Conservation (phyloP, 2,329 filamentous ascomycete genomes). For the Fusarium xyrophilum region DNA sequence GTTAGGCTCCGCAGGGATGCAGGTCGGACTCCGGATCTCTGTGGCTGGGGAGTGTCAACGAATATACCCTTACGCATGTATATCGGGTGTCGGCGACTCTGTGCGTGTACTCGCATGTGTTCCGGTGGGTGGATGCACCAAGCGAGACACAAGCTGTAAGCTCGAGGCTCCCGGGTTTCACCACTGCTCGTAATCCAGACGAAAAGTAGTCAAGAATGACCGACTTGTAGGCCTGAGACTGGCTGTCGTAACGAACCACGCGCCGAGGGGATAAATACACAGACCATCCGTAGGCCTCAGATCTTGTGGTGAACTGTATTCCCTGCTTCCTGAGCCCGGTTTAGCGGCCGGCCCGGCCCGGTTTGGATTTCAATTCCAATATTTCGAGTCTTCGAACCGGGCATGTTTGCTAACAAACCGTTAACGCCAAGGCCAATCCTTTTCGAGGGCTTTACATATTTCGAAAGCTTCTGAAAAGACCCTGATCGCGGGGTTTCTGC, state of each 20-base stretch:
- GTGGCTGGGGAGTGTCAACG: conserved; percentile 32
- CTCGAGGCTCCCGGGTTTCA: conserved; percentile 25
- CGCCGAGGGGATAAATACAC: conserved; percentile 24
- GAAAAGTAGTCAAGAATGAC: conserved; percentile 24
- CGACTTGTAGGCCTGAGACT: conserved; percentile 25
- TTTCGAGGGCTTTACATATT: neutral
- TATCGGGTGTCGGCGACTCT: conserved; percentile 24
- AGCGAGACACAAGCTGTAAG: conserved; percentile 27
- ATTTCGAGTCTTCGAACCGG: conserved; percentile 1
- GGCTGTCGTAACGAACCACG: conserved; percentile 13
- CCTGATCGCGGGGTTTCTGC: neutral
- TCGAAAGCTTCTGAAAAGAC: neutral
- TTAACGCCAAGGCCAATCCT: neutral
- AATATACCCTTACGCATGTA: conserved; percentile 29
- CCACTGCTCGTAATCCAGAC: conserved; percentile 25
- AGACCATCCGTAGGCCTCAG: conserved; percentile 17
- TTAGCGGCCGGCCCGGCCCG: conserved; percentile 39
- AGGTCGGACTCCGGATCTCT: conserved; percentile 25
- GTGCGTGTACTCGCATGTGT: conserved; percentile 13
- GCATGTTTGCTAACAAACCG: conserved; percentile 3
- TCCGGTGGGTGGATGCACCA: conserved; percentile 33
- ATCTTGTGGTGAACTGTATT: conserved; percentile 5
- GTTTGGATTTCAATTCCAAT: conserved; percentile 27
- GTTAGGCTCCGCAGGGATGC: conserved; percentile 37
- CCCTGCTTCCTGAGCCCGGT: conserved; percentile 33